phyloP scores from a whole-genome alignment of 371 early-diverging fungal genomes.

The Zychaea mexicana region DNA sequence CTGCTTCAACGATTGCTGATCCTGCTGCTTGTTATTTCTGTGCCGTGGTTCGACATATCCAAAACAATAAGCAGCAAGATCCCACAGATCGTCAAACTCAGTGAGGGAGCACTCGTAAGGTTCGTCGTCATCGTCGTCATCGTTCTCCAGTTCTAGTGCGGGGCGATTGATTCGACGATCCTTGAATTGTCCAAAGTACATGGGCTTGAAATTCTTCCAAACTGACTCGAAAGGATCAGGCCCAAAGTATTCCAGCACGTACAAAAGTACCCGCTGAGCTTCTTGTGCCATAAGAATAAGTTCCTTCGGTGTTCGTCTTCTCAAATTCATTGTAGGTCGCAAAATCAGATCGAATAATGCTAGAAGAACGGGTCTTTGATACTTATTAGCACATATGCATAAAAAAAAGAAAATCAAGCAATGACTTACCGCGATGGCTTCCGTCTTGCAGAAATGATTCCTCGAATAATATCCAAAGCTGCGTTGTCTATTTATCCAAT shows the following conservation, averaged over 20 bases:
- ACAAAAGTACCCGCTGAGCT: constrained; percentile 13
- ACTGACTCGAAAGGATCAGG: constrained; percentile 5
- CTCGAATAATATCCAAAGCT: constrained; percentile 19
- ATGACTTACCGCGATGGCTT: constrained; percentile 19
- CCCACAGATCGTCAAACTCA: constrained; percentile 23
- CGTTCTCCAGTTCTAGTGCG: not conserved
- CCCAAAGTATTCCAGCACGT: constrained; percentile 19
- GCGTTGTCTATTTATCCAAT: constrained; percentile 19
- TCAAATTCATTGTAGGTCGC: not conserved
- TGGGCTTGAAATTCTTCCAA: constrained; percentile 10
- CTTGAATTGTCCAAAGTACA: not conserved
- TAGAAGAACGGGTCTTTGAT: constrained; percentile 4
- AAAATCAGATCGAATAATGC: constrained; percentile 15
- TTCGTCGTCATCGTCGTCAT: constrained; percentile 17
- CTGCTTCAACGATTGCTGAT: constrained; percentile 5
- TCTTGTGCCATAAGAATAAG: not conserved
- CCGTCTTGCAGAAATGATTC: constrained; percentile 4
- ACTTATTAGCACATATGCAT: too few species aligned
- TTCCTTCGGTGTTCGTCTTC: not conserved
- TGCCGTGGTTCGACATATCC: constrained; percentile 1
- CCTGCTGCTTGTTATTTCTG: not conserved
- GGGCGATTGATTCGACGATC: not conserved
- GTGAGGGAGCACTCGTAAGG: constrained; percentile 10
- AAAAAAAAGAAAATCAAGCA: not conserved
- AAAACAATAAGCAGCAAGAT: constrained; percentile 12